Evolutionary conservation across 163 green algal genomes (phyloP), one percentile per base, ranked within the genome.

Genomic region (Botryococcus braunii): DNA sequence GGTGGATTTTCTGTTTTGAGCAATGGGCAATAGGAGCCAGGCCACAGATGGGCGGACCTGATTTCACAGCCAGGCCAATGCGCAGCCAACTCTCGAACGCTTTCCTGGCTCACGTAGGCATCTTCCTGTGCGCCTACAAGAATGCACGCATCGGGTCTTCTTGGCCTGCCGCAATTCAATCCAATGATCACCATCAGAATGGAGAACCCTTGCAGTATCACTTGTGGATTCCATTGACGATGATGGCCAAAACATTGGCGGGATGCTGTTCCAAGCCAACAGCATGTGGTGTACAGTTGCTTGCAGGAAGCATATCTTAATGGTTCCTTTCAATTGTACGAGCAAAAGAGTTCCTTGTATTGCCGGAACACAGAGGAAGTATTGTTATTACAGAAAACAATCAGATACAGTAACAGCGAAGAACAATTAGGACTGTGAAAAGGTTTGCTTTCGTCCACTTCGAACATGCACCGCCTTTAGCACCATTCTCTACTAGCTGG

Each of bases 81-180:
- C 29, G 46, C 43, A 49, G 89, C 80, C 68, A 88, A 65, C 71
- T 87, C 74, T 46, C 68, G 38, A 31, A 82, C 66, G 58, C 65
- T 71, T 25, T 74, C 29, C 13, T 32, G 23, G 2, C 55, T 41
- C 9, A 89, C 85, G 61, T 92, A 96, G 2, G 78, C 88, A 64
- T 96, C 90, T 27, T 92, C 70, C 9, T 59, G 76, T 2, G 90
- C 90, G 0, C 80, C 90, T 36, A 96, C 86, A 32, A 96, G 70
- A 4, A 96, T 75, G 0, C 84, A 80, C 0, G 90, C 90, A 49
- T 94, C 78, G n/a, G 86, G 77, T 8, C 86, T 76, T 9, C 60
- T 41, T 25, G 81, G 81, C 49, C 73, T 83, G 74, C 46, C 43
- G 4, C 29, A 63, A 11, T 21, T 27, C 46, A 55, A 55, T 21